phyloP scores from a whole-genome alignment of 2,329 filamentous ascomycete species.

The Domatiomyces globalis region DNA sequence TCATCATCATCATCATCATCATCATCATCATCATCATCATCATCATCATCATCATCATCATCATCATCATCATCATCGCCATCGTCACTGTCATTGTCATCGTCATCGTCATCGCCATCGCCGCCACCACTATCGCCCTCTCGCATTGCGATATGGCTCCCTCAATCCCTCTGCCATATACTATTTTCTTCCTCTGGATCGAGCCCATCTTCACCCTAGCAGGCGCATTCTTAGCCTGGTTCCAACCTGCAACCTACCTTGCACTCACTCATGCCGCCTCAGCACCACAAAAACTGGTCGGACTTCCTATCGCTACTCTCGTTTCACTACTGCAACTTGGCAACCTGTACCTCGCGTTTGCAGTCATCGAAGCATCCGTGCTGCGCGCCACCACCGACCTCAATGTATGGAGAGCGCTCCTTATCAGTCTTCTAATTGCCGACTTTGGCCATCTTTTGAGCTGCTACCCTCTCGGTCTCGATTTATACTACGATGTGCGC shows the following conservation, averaged over 20 bases:
- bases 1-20: too few relatives aligned
- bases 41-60: too few relatives aligned
- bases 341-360: conserved; percentile 64
- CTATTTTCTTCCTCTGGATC: conserved; percentile 59
- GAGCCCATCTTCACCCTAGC: conserved; percentile 45
- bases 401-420: conserved; percentile 54
- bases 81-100: too few relatives aligned
- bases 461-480: conserved; percentile 43
- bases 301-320: conserved; percentile 45
- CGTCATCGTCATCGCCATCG: not conserved
- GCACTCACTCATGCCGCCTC: conserved; percentile 45
- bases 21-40: too few relatives aligned
- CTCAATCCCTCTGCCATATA: conserved; percentile 48
- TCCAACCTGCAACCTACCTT: conserved; percentile 45
- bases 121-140: too few relatives aligned
- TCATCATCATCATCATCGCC: too few relatives aligned
- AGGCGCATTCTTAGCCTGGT: conserved; percentile 41
- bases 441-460: conserved; percentile 63
- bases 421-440: conserved; percentile 56
- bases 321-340: conserved; percentile 61
- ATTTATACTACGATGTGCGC: conserved; percentile 49
- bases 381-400: conserved; percentile 55
- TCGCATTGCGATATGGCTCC: conserved; percentile 1
- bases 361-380: conserved; percentile 62
- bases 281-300: conserved; percentile 26